Evolutionary conservation across 2,329 filamentous ascomycete genomes (phyloP).

Genomic region (Cercospora zeina): DNA sequence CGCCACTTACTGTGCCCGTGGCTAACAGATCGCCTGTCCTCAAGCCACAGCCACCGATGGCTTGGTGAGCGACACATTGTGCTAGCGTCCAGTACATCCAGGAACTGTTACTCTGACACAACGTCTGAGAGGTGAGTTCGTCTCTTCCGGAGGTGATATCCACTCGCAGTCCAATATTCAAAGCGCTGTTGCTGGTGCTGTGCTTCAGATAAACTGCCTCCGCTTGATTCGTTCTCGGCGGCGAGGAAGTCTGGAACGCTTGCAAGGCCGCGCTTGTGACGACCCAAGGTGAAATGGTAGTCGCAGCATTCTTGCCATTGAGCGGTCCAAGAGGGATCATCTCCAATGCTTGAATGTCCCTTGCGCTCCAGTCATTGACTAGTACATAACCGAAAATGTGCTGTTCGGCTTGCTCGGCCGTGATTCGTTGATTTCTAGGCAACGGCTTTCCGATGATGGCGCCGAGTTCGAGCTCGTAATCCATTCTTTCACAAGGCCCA

Average conservation of each 20-base stretch:
- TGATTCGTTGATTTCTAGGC: slow-evolving; percentile 40
- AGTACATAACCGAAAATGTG: slow-evolving; percentile 63
- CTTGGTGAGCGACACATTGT: slow-evolving; percentile 47
- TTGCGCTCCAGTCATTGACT: slow-evolving; percentile 62
- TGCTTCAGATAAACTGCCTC: slow-evolving; percentile 34
- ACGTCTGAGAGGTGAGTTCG: slow-evolving; percentile 15
- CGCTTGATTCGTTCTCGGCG: slow-evolving; percentile 23
- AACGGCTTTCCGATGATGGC: slow-evolving; percentile 47
- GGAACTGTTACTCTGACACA: slow-evolving; percentile 37
- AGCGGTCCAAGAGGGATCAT: slow-evolving; percentile 63
- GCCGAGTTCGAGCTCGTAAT: slow-evolving; percentile 54
- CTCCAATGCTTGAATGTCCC: slow-evolving; percentile 63
- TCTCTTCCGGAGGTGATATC: slow-evolving; percentile 23
- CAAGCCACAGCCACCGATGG: slow-evolving; percentile 45
- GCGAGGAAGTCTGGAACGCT: slow-evolving; percentile 33
- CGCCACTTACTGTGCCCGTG: slow-evolving; percentile 46
- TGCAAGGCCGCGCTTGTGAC: slow-evolving; percentile 58
- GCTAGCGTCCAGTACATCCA: slow-evolving; percentile 48
- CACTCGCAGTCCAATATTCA: slow-evolving; percentile 34
- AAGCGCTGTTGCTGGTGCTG: slow-evolving; percentile 27
- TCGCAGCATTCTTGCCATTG: slow-evolving; percentile 62
- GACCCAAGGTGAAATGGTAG: slow-evolving; percentile 63
- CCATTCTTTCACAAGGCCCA: slow-evolving; percentile 44
- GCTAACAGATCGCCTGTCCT: slow-evolving; percentile 47
- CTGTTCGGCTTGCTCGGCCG: slow-evolving; percentile 47